These are phyloP conservation scores for Eutrema salsugineum DNA, from an alignment of 441 rosid species.

Conservation along the genomic window DNA sequence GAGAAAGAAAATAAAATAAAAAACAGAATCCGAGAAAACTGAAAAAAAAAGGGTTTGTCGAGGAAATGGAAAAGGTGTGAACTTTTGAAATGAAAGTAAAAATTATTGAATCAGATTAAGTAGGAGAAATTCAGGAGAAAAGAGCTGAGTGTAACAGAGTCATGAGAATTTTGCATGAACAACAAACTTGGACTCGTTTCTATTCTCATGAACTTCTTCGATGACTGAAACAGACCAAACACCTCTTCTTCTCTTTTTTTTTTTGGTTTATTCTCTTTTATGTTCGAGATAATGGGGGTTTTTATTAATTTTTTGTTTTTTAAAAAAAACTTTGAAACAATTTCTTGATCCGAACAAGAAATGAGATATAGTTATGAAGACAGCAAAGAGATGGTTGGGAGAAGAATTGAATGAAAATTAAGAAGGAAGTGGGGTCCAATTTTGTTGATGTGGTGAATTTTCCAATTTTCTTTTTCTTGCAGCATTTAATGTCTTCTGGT, in stretches of 20 bases:
- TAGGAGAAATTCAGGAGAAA: conserved; percentile 23
- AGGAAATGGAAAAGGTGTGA: conserved; percentile 29
- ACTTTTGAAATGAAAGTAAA: neutral
- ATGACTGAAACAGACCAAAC: conserved; percentile 30
- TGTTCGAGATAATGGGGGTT: conserved; percentile 2
- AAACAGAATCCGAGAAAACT: neutral
- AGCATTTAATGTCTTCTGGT: conserved; percentile 30
- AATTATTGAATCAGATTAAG: neutral
- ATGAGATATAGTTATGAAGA: conserved; percentile 35
- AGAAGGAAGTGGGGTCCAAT: conserved; percentile 18
- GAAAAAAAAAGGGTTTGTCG: conserved; percentile 2
- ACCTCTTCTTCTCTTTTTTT: neutral
- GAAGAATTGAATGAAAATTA: conserved; percentile 33
- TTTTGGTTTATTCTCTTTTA: neutral
- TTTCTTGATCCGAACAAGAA: conserved; percentile 28
- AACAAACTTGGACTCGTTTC: conserved; percentile 35
- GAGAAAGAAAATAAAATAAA: neutral
- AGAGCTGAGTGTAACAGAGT: conserved; percentile 17
- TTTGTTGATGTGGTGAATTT: conserved; percentile 19
- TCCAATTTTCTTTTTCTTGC: neutral
- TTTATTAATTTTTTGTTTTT: neutral
- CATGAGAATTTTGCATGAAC: conserved; percentile 33
- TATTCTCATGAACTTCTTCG: conserved; percentile 30
- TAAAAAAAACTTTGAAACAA: neutral
- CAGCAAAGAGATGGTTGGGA: conserved; percentile 37